Evolutionary conservation across 164 flowering plant genomes (phyloP), one percentile per base, ranked within the genome.

Genomic region (Liriodendron chinense): DNA sequence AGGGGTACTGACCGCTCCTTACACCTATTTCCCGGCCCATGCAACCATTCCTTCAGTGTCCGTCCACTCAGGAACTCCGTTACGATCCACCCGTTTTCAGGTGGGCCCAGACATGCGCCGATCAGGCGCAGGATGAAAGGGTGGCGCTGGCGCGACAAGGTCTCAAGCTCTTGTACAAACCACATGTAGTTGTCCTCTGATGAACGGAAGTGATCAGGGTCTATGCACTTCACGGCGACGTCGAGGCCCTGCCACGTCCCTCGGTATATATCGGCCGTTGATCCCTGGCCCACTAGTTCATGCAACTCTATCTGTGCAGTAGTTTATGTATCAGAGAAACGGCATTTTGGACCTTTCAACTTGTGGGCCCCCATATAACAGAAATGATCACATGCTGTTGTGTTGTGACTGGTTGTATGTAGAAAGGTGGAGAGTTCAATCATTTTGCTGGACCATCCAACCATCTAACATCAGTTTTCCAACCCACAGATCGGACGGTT

Each of bases 91-190:
- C 84, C 89, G 1, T 84, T 76, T 13, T 82, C 70, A 0, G 93
- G 93, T 3, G 92, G 96, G 1, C 83, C 79, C 10, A 90, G 80
- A 72, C 90, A 86, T 1, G 92, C 96, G 0, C 93, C 92, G 84
- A 91, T 78, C 12, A 90, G 79, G 7, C 80, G 88, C 7, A 91
- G 84, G 68, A 90, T 92, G n/a, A 75, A 87, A 1, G 86, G 88
- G 76, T 91, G 96, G 62, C 89, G 80, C 72, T 91, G 92, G 34
- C 85, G 76, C 0, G 88, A 82, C 20, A 89, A 62, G 0, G 88
- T 86, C 47, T 85, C 81, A 0, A 89, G 57, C 72, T 91, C 93
- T 75, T 89, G 92, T 2, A 83, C 84, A 66, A 91, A 91, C 78
- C 84, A 91, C 21, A 77, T 7, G 2, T 78, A 75, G 0, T 84